Percentiles rank a stretch among this genome's conserved stretches.
phyloP scores from a whole-genome alignment of 1,284 basidiomycete genomes.

The Tilletia setariae region DNA sequence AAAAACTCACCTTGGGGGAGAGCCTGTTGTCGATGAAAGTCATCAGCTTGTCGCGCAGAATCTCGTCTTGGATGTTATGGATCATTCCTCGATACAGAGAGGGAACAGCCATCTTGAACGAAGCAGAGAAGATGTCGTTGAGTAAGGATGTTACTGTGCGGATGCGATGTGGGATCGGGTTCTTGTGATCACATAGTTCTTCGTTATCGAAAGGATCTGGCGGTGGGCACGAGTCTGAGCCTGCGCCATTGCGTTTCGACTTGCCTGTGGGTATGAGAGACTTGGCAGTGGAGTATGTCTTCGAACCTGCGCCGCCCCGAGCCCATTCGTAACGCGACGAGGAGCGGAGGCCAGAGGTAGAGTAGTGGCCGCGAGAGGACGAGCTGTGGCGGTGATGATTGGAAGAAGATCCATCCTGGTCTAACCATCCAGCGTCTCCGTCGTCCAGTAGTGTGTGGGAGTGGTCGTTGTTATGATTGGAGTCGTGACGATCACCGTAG shows the following conservation, averaged over 20 bases:
- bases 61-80: conserved; percentile 21
- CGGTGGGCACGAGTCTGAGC: neutral
- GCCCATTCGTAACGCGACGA: neutral
- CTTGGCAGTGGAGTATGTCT: neutral
- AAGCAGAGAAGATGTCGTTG: neutral
- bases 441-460: too few species aligned
- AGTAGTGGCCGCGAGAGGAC: neutral
- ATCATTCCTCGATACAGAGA: neutral
- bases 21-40: conserved; percentile 24
- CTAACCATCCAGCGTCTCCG: too few species aligned
- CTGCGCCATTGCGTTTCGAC: neutral
- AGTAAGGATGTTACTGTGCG: neutral
- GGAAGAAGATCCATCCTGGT: too few species aligned
- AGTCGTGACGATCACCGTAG: neutral
- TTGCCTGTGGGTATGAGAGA: neutral
- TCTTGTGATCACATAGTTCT: neutral
- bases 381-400: neutral
- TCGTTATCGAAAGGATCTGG: neutral
- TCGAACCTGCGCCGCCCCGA: neutral
- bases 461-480: neutral
- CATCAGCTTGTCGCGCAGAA: conserved; percentile 24
- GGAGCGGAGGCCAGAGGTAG: neutral
- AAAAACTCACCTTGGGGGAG: conserved; percentile 5
- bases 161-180: neutral
- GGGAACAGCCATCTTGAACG: too few species aligned